phyloP scores from a whole-genome alignment of 768 basidiomycete species.

The Cyclocybe cylindracea region DNA sequence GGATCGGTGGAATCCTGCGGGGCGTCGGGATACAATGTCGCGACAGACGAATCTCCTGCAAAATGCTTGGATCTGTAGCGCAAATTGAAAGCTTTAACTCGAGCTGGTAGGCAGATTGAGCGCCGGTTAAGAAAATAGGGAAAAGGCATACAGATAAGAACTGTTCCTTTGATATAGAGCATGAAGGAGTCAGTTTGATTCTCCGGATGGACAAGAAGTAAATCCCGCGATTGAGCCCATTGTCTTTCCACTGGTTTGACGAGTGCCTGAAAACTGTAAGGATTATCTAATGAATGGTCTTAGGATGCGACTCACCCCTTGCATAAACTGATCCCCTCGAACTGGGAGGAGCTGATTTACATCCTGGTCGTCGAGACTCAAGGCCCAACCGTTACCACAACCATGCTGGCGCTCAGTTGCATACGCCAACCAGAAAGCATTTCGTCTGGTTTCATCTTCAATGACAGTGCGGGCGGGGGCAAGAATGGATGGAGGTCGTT shows the following conservation, averaged over 20 bases:
- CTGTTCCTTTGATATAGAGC: constrained; percentile 67
- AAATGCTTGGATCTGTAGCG: constrained; percentile 64
- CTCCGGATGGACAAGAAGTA: constrained; percentile 62
- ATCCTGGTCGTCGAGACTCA: constrained; percentile 72
- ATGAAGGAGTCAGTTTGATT: constrained; percentile 70
- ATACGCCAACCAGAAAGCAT: constrained; percentile 76
- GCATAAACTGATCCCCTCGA: constrained; percentile 57
- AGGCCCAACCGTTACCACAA: constrained; percentile 70
- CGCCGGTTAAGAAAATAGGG: neutral
- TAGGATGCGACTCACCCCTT: constrained; percentile 47
- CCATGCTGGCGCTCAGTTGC: constrained; percentile 67
- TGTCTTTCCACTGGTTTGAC: constrained; percentile 57
- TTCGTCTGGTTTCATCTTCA: constrained; percentile 73
- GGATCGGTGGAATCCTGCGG: constrained; percentile 40
- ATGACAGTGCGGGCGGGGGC: constrained; percentile 58
- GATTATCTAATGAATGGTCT: neutral
- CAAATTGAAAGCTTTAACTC: constrained; percentile 63
- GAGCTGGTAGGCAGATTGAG: constrained; percentile 27
- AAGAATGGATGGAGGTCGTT: constrained; percentile 59
- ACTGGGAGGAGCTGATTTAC: constrained; percentile 72
- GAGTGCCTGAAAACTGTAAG: constrained; percentile 35
- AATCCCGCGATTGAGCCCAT: constrained; percentile 62
- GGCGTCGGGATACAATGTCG: constrained; percentile 37
- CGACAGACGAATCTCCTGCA: constrained; percentile 54
- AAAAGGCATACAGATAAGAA: constrained; percentile 54